phyloP scores from a whole-genome alignment of 2,329 filamentous ascomycete genomes.

The Ciborinia camelliae region DNA sequence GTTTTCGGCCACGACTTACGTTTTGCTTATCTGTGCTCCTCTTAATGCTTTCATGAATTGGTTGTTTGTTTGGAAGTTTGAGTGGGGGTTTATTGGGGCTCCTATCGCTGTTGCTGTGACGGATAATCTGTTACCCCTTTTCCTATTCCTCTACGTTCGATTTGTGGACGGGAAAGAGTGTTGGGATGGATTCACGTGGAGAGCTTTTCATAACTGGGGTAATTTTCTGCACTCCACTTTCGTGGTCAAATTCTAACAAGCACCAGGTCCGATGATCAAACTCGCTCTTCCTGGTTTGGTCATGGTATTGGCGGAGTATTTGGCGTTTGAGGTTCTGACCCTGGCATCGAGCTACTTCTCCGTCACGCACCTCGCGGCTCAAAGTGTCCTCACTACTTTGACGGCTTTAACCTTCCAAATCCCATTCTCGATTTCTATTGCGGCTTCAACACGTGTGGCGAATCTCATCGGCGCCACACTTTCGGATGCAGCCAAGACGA shows the following conservation, averaged over 20 bases:
- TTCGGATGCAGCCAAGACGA: conserved; percentile 73
- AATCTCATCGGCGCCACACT: conserved; percentile 89
- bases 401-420: conserved; percentile 83
- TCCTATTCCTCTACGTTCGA: conserved; percentile 71
- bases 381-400: conserved; percentile 78
- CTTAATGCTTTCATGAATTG: conserved; percentile 76
- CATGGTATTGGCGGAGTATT: conserved; percentile 91
- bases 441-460: conserved; percentile 81
- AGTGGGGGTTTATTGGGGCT: conserved; percentile 72
- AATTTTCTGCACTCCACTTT: conserved; percentile 11
- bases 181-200: conserved; percentile 74
- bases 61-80: conserved; percentile 70
- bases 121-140: conserved; percentile 68
- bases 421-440: conserved; percentile 87
- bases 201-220: conserved; percentile 69
- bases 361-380: conserved; percentile 76
- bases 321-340: conserved; percentile 89
- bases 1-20: conserved; percentile 76
- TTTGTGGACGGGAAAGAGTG: conserved; percentile 70
- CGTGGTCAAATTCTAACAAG: conserved; percentile 19
- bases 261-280: conserved; percentile 68
- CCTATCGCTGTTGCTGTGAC: conserved; percentile 74
- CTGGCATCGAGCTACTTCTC: conserved; percentile 78
- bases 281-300: conserved; percentile 85
- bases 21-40: conserved; percentile 71